Conservation (phyloP, 257 asterid species). For the Sherardia arvensis region DNA sequence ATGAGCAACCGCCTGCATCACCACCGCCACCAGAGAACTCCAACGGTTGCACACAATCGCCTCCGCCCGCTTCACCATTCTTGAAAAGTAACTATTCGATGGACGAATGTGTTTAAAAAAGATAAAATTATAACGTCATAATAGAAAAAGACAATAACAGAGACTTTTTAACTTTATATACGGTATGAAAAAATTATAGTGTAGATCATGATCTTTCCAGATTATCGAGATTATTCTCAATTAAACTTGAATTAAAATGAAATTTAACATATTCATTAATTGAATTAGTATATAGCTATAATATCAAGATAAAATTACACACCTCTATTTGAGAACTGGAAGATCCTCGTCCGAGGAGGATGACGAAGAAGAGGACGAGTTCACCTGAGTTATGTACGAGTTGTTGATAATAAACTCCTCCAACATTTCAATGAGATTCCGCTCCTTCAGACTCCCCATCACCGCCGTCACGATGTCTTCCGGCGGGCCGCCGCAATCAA, state of each 20-base stretch:
- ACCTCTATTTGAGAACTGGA: conserved; percentile 24
- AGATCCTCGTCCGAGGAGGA: conserved; percentile 47
- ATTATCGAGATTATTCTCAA: too few species aligned
- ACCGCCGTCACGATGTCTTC: conserved; percentile 54
- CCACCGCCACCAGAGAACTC: conserved; percentile 83
- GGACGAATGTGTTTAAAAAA: conserved; percentile 17
- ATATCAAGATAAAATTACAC: too few species aligned
- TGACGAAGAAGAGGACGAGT: conserved; percentile 22
- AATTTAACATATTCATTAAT: too few species aligned
- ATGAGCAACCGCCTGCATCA: conserved; percentile 76
- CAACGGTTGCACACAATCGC: conserved; percentile 67
- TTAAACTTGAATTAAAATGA: too few species aligned
- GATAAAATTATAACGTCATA: neutral
- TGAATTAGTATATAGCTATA: too few species aligned
- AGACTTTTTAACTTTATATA: too few species aligned
- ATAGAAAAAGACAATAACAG: too few species aligned
- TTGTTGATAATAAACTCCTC: conserved; percentile 32
- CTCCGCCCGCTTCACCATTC: conserved; percentile 64
- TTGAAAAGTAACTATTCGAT: conserved; percentile 39
- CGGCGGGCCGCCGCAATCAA: conserved; percentile 69
- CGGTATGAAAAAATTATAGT: too few species aligned
- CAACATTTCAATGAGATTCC: conserved; percentile 40
- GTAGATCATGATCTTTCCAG: too few species aligned
- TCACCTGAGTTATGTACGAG: conserved; percentile 1
- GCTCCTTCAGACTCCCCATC: conserved; percentile 46